A percentile compares a stretch with the other conserved stretches of the same genome.
phyloP scores from a whole-genome alignment of 495 filamentous ascomycete genomes.

The Lentithecium fluviatile region DNA sequence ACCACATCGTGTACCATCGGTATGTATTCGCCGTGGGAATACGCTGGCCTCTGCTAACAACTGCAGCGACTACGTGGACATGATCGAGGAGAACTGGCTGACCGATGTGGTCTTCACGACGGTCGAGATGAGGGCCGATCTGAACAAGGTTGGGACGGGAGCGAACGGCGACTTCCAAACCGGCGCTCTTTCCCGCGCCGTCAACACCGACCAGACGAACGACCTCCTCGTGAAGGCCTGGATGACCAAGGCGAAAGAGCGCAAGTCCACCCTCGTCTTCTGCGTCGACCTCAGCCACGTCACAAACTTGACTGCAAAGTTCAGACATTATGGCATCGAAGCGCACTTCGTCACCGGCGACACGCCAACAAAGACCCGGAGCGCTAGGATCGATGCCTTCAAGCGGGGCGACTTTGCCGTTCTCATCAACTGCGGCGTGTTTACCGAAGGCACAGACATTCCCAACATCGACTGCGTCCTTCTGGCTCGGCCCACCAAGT shows the following conservation, averaged over 20 bases:
- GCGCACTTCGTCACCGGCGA: conserved; percentile 78
- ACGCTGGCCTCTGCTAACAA: too few relatives aligned
- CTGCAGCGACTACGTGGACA: conserved; percentile 93
- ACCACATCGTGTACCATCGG: conserved; percentile 96
- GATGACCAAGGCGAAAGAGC: conserved; percentile 66
- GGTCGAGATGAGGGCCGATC: conserved; percentile 73
- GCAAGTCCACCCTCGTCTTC: conserved; percentile 88
- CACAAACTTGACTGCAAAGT: conserved; percentile 64
- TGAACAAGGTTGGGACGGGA: conserved; percentile 64
- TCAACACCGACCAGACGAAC: conserved; percentile 78
- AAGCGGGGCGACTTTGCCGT: conserved; percentile 75
- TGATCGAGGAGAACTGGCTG: conserved; percentile 87
- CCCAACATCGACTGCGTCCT: conserved; percentile 95
- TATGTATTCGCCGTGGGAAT: too few relatives aligned
- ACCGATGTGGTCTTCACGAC: conserved; percentile 90
- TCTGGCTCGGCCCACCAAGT: conserved; percentile 83
- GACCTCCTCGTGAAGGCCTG: conserved; percentile 80
- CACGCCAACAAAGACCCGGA: conserved; percentile 64
- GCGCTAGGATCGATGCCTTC: conserved; percentile 70
- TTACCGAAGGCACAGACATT: conserved; percentile 96
- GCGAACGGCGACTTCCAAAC: conserved; percentile 76
- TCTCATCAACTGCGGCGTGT: conserved; percentile 91
- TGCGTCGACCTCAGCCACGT: conserved; percentile 89
- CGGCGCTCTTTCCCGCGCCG: conserved; percentile 67
- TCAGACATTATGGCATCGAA: conserved; percentile 75